Conservation (phyloP, 2,329 filamentous ascomycete species). For the Niveomyces coronatus region DNA sequence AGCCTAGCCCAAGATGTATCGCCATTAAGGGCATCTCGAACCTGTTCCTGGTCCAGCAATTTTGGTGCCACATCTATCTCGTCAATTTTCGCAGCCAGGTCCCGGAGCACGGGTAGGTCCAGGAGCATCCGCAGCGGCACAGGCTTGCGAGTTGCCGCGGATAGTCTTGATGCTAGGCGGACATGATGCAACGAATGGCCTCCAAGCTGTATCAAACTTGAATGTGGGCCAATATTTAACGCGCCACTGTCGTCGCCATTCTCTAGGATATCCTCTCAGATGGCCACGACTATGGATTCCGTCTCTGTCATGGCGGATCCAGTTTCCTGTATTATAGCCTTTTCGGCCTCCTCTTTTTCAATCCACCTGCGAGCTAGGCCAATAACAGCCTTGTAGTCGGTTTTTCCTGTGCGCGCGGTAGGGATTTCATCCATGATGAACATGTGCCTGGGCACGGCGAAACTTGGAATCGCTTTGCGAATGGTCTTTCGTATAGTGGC, state of each 20-base stretch:
- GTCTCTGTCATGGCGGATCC: conserved; percentile 1
- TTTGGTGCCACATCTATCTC: not conserved
- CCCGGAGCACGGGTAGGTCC: conserved; percentile 1
- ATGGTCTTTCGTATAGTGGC: conserved; percentile 7
- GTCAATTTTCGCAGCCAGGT: not conserved
- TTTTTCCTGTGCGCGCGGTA: conserved; percentile 20
- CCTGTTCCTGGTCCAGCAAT: not conserved
- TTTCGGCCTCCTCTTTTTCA: not conserved
- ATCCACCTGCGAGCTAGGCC: not conserved
- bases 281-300: not conserved
- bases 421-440: conserved; percentile 18
- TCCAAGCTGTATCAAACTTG: conserved; percentile 19
- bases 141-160: not conserved
- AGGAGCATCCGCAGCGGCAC: conserved; percentile 14
- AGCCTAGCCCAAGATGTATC: not conserved
- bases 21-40: not conserved
- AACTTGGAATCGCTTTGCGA: conserved; percentile 13
- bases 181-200: conserved; percentile 19
- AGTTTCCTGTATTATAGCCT: not conserved
- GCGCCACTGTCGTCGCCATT: conserved; percentile 1
- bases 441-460: conserved; percentile 19
- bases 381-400: conserved; percentile 22
- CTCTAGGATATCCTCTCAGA: conserved; percentile 12
- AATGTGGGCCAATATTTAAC: conserved; percentile 10
- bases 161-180: conserved; percentile 9